phyloP scores from a whole-genome alignment of 768 basidiomycete species.

The Phlebiopsis gigantea region DNA sequence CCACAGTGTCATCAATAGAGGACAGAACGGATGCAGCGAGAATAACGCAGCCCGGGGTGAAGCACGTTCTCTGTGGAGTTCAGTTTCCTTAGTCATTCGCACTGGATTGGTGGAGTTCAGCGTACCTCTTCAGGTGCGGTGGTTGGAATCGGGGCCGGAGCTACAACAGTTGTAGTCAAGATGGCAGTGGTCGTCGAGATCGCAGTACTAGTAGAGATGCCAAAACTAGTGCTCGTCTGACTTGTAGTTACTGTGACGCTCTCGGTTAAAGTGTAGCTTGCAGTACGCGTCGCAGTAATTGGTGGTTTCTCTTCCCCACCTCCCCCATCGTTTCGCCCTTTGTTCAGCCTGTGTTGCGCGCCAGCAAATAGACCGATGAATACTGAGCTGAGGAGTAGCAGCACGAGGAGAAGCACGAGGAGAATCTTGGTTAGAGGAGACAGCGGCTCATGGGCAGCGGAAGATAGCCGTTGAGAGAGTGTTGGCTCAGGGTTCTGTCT shows the following conservation, averaged over 20 bases:
- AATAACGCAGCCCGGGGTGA: constrained; percentile 73
- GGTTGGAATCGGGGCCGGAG: constrained; percentile 50
- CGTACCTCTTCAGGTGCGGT: constrained; percentile 46
- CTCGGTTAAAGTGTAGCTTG: constrained; percentile 31
- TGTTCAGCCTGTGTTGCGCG: constrained; percentile 68
- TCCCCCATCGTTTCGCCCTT: constrained; percentile 36
- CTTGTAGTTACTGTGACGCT: constrained; percentile 27
- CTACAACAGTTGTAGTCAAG: constrained; percentile 27
- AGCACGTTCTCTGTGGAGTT: constrained; percentile 53
- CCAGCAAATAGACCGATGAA: constrained; percentile 94
- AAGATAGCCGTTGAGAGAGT: constrained; percentile 44
- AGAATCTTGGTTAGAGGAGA: constrained; percentile 83
- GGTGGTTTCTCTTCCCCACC: constrained; percentile 32
- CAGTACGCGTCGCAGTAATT: constrained; percentile 35
- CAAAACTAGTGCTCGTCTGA: not conserved
- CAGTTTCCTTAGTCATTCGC: not conserved
- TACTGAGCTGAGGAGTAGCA: constrained; percentile 79
- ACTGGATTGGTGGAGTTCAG: not conserved
- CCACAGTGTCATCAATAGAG: constrained; percentile 71
- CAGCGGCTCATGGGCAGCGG: constrained; percentile 68
- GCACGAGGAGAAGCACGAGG: constrained; percentile 63
- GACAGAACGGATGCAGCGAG: constrained; percentile 80
- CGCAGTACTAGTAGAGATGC: not conserved
- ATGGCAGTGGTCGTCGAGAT: constrained; percentile 30
- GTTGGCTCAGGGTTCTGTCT: constrained; percentile 25